A percentile compares a stretch with the other conserved stretches of the same genome.
These are phyloP conservation scores for Ampelocalamus luodianensis DNA, from an alignment of 176 grass and related monocot genomes.

Conservation along the genomic window DNA sequence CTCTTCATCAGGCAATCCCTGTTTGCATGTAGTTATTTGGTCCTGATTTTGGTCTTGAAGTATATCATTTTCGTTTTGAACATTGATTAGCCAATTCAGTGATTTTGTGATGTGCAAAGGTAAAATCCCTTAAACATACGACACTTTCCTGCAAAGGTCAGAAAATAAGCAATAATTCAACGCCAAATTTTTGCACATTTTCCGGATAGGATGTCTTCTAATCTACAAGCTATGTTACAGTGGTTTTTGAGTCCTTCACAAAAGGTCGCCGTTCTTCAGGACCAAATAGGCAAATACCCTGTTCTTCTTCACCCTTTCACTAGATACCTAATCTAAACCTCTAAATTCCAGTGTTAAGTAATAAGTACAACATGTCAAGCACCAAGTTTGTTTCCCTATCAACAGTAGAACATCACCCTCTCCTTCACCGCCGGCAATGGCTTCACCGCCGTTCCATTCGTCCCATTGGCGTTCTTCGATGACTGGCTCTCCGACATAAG, in stretches of 20 bases:
- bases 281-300: not conserved
- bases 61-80: not conserved
- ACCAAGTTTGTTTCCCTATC: conserved; percentile 15
- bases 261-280: not conserved
- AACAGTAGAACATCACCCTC: conserved; percentile 83
- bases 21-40: not conserved
- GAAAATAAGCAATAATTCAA: not conserved
- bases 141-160: not conserved
- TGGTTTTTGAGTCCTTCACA: not conserved
- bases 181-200: not conserved
- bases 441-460: conserved; percentile 47
- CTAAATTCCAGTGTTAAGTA: conserved; percentile 47
- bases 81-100: not conserved
- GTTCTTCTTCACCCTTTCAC: not conserved
- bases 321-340: conserved; percentile 33
- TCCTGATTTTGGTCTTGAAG: not conserved
- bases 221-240: not conserved
- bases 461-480: conserved; percentile 33
- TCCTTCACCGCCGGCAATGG: conserved; percentile 64
- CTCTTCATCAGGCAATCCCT: not conserved
- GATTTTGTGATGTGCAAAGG: not conserved
- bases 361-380: conserved; percentile 39
- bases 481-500: conserved; percentile 32
- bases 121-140: not conserved
- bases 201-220: not conserved